Base-by-base conservation (phyloP, 345 rosid genomes). In the Ailanthus altissimus region DNA sequence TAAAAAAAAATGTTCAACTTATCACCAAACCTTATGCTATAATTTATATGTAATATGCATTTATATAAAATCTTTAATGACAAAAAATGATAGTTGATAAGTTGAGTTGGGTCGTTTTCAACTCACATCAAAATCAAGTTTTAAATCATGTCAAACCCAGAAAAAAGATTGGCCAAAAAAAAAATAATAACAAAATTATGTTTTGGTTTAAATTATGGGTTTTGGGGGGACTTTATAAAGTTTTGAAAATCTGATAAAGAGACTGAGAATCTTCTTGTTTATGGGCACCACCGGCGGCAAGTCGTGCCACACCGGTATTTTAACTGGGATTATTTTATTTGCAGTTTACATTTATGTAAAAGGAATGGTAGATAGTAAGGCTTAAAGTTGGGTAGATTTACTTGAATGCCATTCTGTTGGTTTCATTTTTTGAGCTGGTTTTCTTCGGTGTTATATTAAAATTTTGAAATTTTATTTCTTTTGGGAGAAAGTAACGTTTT, bases 211-310 rank as follows among this genome's bases (percentile, higher is more conserved):
- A 73, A 64, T 13, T 16, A 54, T 59, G 70, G 14, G 9, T 42
- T 36, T 32, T 32, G 38, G 38, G 38, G 38, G 38, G 38, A 1
- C 38, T 3, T 32, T 3, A 32, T 32, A 32, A 32, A 32, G 38
- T 32, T 32, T 3, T 32, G 38, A 32, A 77, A 81, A 83, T 59
- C 73, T 45, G 63, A 54, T 32, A 46, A 68, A 77, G 80, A 40
- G 83, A 78, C 66, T 76, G 84, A 82, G 85, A 86, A 78, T 76
- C 80, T 78, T 70, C 78, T 66, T 49, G 69, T 36, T 28, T 12
- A 69, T 69, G 84, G 78, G 77, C 57, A 71, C 67, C 75, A 70
- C 67, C 81, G 83, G 80, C 81, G 78, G 84, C 81, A 56, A 67
- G 74, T 63, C 61, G 78, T 65, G 84, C 83, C 81, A 76, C 82